phyloP scores from a whole-genome alignment of 1,139 yeast genomes.

The Sugiyamaella neomexicana region DNA sequence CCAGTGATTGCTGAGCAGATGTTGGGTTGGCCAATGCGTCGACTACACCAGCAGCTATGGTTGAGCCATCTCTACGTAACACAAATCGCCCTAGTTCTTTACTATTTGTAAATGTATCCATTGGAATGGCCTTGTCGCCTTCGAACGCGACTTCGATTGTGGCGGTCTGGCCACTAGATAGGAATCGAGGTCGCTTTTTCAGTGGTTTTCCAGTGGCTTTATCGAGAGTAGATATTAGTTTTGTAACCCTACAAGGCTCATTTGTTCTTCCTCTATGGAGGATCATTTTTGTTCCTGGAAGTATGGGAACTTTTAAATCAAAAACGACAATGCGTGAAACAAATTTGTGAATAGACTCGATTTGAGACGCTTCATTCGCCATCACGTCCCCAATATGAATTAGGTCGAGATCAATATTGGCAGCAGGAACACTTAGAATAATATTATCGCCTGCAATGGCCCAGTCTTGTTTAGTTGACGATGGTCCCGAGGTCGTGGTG shows the following conservation, averaged over 20 bases:
- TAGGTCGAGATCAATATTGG: slow-evolving; percentile 50
- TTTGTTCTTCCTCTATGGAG: slow-evolving; percentile 80
- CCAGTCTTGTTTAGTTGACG: slow-evolving; percentile 32
- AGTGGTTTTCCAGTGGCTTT: slow-evolving; percentile 45
- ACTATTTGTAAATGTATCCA: slow-evolving; percentile 59
- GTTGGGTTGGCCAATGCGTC: slow-evolving; percentile 24
- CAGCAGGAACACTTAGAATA: slow-evolving; percentile 50
- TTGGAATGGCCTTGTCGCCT: slow-evolving; percentile 51
- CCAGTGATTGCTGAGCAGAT: not conserved
- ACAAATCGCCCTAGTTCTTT: slow-evolving; percentile 77
- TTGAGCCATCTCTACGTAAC: slow-evolving; percentile 78
- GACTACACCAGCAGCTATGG: slow-evolving; percentile 86
- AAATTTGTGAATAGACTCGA: slow-evolving; percentile 54
- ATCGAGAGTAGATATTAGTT: slow-evolving; percentile 54
- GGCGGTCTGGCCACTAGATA: slow-evolving; percentile 73
- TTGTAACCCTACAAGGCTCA: slow-evolving; percentile 67
- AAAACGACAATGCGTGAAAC: slow-evolving; percentile 63
- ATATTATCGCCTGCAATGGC: slow-evolving; percentile 75
- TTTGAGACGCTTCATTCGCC: slow-evolving; percentile 50
- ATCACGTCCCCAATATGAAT: slow-evolving; percentile 75
- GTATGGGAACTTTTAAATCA: slow-evolving; percentile 67
- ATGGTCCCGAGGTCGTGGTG: not conserved
- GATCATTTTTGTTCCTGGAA: slow-evolving; percentile 81
- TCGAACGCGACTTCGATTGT: slow-evolving; percentile 64
- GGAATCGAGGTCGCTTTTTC: slow-evolving; percentile 64